Conservation (phyloP, 768 basidiomycete species). For the Suillus cothurnatus region DNA sequence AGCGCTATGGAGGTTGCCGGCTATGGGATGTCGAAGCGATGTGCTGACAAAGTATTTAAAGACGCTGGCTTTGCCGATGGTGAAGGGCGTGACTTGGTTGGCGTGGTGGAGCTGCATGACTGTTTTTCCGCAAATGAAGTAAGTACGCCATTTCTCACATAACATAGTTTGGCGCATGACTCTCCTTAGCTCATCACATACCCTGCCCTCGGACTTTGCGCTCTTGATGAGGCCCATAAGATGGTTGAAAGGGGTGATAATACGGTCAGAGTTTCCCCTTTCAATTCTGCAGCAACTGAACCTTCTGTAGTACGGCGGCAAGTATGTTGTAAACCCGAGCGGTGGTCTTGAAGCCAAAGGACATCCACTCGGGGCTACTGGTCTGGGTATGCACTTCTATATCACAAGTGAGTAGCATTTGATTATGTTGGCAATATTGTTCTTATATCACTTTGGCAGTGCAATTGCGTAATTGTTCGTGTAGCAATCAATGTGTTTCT, state of each 20-base stretch:
- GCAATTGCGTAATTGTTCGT: constrained; percentile 70
- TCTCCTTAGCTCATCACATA: constrained; percentile 70
- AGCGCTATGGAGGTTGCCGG: constrained; percentile 85
- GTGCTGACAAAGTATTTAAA: constrained; percentile 68
- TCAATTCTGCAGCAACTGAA: neutral
- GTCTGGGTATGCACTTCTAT: constrained; percentile 86
- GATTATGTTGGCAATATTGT: neutral
- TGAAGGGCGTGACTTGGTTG: constrained; percentile 68
- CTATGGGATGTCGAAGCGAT: constrained; percentile 71
- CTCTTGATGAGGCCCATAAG: constrained; percentile 66
- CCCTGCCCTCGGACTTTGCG: constrained; percentile 75
- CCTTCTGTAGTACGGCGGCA: constrained; percentile 68
- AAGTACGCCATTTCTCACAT: constrained; percentile 12
- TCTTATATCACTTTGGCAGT: constrained; percentile 39
- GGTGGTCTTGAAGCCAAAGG: constrained; percentile 91
- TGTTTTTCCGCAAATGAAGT: constrained; percentile 87
- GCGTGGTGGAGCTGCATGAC: constrained; percentile 86
- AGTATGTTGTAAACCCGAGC: constrained; percentile 82
- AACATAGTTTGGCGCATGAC: constrained; percentile 1
- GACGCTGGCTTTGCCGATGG: constrained; percentile 70
- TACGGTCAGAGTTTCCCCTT: constrained; percentile 50
- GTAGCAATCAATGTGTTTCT: constrained; percentile 13
- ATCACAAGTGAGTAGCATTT: constrained; percentile 60
- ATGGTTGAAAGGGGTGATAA: constrained; percentile 77
- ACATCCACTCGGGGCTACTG: constrained; percentile 82